Base-by-base conservation (phyloP, 306 rosid species). In the Cicer pinnatifidum region DNA sequence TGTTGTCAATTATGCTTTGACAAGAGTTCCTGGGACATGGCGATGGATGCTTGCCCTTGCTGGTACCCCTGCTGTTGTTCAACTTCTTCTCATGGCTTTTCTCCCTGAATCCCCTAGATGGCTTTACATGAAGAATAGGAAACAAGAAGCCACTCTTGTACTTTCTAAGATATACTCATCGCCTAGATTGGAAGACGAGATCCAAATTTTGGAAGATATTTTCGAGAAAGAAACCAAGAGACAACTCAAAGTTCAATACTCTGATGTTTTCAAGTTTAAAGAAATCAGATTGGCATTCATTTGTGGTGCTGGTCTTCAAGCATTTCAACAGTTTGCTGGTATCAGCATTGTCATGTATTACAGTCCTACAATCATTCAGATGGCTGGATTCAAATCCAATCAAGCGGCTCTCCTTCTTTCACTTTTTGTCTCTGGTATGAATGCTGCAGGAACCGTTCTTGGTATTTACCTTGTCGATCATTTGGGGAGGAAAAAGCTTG, bases 241-340 rank as follows among this genome's bases (percentile, higher is more conserved):
- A 28, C 50, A 51, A 80, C 72, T 7, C 1, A 48, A 75, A 35
- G 84, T 86, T 40, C 84, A 82, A 19, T 88, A 75, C 69, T 58
- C 46, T 66, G 90, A 88, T 61, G 90, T 86, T 48, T 90, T 86
- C 70, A 81, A 5, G 23, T n/a, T 28, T 20, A 88, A 90, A 74
- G 88, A 88, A 78, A 88, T 90, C 40, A 83, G 94, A 82, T 67
- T 79, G 56, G 97, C 95, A 38, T 91, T 91, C 84, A 38, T 80
- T 7, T 86, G 80, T 44, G 97, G 95, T 43, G 97, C 88, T 17
- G 97, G 97, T 68, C 95, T 91, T 76, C 97, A 86, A 88, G 91
- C 87, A 7, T 85, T 91, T 61, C 95, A 89, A 81, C 35, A 28
- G 35, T 28, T 28, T 28, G 35, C 35, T 28, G 35, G 35, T 28